Conservation (phyloP, 345 rosid genomes). For the Tarenaya hassleriana region DNA sequence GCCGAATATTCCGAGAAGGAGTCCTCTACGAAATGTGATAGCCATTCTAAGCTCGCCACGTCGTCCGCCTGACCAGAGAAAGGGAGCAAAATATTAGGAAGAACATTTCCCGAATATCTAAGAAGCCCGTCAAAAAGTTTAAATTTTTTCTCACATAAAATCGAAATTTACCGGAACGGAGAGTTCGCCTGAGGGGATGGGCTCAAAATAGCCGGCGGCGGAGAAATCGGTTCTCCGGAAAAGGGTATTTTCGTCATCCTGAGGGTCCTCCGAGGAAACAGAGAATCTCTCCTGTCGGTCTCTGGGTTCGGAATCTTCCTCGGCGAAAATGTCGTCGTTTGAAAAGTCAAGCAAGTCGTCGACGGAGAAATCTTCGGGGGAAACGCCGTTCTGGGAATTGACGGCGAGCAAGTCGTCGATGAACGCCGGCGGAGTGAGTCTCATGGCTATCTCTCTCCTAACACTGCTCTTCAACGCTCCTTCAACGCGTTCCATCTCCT, state of each 20-base stretch:
- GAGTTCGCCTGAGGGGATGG: slow-evolving; percentile 49
- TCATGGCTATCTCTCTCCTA: slow-evolving; percentile 50
- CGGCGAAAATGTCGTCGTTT: slow-evolving; percentile 47
- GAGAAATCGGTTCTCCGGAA: slow-evolving; percentile 19
- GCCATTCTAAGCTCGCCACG: slow-evolving; percentile 71
- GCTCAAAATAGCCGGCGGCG: slow-evolving; percentile 29
- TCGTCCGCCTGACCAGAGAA: slow-evolving; percentile 55
- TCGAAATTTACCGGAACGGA: slow-evolving; percentile 49
- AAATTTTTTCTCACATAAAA: neutral
- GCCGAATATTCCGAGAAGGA: slow-evolving; percentile 51
- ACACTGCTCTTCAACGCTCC: slow-evolving; percentile 59
- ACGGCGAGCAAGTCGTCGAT: slow-evolving; percentile 39
- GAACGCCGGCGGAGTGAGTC: slow-evolving; percentile 29
- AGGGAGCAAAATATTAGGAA: neutral
- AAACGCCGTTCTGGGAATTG: slow-evolving; percentile 31
- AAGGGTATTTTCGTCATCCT: slow-evolving; percentile 17
- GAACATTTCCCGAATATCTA: too few relatives aligned
- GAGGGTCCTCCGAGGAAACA: slow-evolving; percentile 22
- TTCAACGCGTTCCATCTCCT: slow-evolving; percentile 58
- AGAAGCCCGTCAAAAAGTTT: too few relatives aligned
- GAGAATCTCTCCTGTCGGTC: slow-evolving; percentile 17
- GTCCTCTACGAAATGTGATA: slow-evolving; percentile 91
- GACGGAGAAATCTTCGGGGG: slow-evolving; percentile 60
- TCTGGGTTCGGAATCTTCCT: slow-evolving; percentile 25
- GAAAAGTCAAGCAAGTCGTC: slow-evolving; percentile 82